Evolutionary conservation across 208 protist genomes (phyloP), one percentile per base, ranked within the genome.

Genomic region (Porcisia deanei): DNA sequence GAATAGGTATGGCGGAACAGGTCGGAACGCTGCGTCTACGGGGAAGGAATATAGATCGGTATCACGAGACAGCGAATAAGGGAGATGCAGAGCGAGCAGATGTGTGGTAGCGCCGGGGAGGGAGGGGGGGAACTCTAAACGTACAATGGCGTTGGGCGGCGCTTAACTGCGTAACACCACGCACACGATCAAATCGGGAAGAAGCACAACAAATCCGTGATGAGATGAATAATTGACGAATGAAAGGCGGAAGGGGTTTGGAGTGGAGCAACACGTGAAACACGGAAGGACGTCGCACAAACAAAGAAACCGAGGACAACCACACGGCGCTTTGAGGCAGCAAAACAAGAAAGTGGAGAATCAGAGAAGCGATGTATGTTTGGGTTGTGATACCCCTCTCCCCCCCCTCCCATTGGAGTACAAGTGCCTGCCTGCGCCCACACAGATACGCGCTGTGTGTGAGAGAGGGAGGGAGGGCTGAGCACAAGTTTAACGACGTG

Each of bases 241-340:
- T 5, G 47, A 12, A 52, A 12, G 10, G 47, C 8, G 47, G 47
- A 52, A 52, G 47, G 5, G 10, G 47, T 52, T 52, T 12, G 47
- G 10, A 12, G 8, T 5, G 47, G 47, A 12, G 47, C 47, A 52
- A 52, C 47, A 52, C 47, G 8, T 52, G 10, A 52, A 66, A 66
- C 18, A 49, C 37, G 8, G 25, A 60, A 77, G 53, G 47, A 52
- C 54, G 34, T 16, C 64, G 53, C 49, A 72, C 68, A 52, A 73
- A 54, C 47, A 80, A 81, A 81, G 74, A 72, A 79, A 67, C 71
- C 71, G 53, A 57, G 22, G 30, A 71, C 5, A 45, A 71, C 57
- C 30, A 22, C 34, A 22, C 3, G 22, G 65, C 52, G 41, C 20
- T 66, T 52, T 8, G 61, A 66, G 61, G 18, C 7, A n/a, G 18